Evolutionary conservation across 108 stramenopile species (phyloP).

Genomic region (Discostella stelligeroides): DNA sequence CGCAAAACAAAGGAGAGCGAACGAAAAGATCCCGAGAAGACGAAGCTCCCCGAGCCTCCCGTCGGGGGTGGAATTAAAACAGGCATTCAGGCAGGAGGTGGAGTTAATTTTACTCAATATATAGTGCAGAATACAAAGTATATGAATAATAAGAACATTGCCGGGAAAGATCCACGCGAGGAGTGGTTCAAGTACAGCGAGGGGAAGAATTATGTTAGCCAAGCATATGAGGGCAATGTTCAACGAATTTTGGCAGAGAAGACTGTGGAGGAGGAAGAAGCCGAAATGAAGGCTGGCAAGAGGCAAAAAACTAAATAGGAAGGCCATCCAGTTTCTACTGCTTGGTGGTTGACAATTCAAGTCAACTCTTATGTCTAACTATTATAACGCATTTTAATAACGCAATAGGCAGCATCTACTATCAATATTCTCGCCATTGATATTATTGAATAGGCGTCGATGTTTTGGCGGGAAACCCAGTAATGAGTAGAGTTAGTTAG

Average conservation of each 20-base stretch:
- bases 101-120: slow-evolving; percentile 66
- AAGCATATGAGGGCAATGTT: slow-evolving; percentile 59
- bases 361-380: too few species aligned
- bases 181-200: slow-evolving; percentile 77
- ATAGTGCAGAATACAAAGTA: slow-evolving; percentile 52
- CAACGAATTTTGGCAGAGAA: slow-evolving; percentile 78
- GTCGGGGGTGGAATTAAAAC: slow-evolving; percentile 75
- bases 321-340: background rate
- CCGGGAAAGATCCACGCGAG: slow-evolving; percentile 82
- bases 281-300: slow-evolving; percentile 51
- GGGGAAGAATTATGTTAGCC: slow-evolving; percentile 63
- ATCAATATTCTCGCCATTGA: too few species aligned
- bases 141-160: slow-evolving; percentile 70
- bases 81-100: slow-evolving; percentile 50
- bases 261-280: slow-evolving; percentile 84
- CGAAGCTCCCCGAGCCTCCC: slow-evolving; percentile 72
- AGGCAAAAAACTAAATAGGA: slow-evolving; percentile 30
- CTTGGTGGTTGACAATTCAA: too few species aligned
- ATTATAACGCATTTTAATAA: too few species aligned
- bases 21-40: slow-evolving; percentile 61
- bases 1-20: slow-evolving; percentile 63
- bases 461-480: too few species aligned
- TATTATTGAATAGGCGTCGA: too few species aligned
- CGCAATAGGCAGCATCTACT: background rate
- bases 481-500: too few species aligned